phyloP scores from a whole-genome alignment of 2,329 filamentous ascomycete genomes.

The Conoideocrella luteorostrata region DNA sequence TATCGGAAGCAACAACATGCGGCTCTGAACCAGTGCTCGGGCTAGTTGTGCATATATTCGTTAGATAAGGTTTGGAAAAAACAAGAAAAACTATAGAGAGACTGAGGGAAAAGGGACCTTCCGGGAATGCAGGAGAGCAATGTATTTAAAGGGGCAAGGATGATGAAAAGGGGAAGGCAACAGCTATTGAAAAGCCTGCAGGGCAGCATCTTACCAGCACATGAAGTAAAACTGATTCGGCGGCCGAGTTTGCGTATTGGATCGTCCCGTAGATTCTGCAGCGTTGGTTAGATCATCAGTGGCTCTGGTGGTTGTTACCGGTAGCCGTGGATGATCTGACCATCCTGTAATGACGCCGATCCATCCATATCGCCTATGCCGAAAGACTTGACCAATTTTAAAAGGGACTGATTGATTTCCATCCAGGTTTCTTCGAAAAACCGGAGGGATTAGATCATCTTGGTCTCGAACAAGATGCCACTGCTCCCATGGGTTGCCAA shows the following conservation, averaged over 20 bases:
- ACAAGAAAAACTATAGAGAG: background rate
- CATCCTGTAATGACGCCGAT: conserved; percentile 83
- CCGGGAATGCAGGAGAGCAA: background rate
- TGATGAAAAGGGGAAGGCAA: background rate
- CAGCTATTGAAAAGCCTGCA: background rate
- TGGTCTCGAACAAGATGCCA: conserved; percentile 33
- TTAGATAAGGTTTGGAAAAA: background rate
- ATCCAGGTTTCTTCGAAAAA: conserved; percentile 23
- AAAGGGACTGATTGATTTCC: conserved; percentile 34
- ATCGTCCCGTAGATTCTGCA: conserved; percentile 16
- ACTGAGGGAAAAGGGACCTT: too few relatives aligned
- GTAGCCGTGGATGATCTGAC: conserved; percentile 45
- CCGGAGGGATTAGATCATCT: conserved; percentile 34
- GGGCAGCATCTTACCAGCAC: conserved; percentile 61
- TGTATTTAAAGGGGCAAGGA: background rate
- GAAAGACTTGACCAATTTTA: conserved; percentile 76
- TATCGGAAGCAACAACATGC: conserved; percentile 57
- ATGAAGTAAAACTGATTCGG: conserved; percentile 60
- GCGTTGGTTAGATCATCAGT: conserved; percentile 20
- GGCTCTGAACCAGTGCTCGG: conserved; percentile 27
- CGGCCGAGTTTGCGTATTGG: conserved; percentile 14
- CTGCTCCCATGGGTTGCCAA: conserved; percentile 24
- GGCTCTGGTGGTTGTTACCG: conserved; percentile 19
- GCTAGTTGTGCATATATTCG: too few relatives aligned
- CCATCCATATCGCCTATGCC: conserved; percentile 74